phyloP scores from a whole-genome alignment of 1,139 yeast genomes.

The Blastobotrys indianensis region DNA sequence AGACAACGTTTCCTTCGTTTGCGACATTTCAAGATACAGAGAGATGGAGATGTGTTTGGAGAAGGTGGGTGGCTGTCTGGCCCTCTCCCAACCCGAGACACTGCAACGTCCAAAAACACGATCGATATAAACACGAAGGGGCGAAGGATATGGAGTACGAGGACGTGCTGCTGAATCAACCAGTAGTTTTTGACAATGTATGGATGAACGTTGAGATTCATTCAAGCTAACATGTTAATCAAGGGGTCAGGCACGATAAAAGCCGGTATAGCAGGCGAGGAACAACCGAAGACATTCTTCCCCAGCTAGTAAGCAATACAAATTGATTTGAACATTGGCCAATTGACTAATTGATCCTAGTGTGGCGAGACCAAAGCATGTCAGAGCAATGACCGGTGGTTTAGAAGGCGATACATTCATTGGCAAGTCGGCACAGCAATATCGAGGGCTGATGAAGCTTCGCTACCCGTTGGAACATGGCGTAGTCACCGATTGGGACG shows the following conservation, averaged over 20 bases:
- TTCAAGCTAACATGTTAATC: background rate
- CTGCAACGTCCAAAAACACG: constrained; percentile 1
- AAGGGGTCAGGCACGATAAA: constrained; percentile 81
- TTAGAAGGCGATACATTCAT: constrained; percentile 58
- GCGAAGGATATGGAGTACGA: constrained; percentile 31
- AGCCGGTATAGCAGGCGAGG: constrained; percentile 93
- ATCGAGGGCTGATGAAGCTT: constrained; percentile 67
- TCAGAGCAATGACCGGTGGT: constrained; percentile 80
- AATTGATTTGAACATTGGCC: background rate
- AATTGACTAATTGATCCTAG: constrained; percentile 28
- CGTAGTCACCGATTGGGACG: constrained; percentile 76
- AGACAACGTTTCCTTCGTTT: constrained; percentile 24
- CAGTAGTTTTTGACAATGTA: constrained; percentile 78
- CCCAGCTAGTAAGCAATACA: constrained; percentile 40
- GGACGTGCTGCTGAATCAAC: constrained; percentile 57
- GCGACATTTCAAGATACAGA: background rate
- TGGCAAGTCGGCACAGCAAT: constrained; percentile 67
- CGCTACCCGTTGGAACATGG: constrained; percentile 79
- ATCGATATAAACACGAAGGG: background rate
- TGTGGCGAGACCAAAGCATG: constrained; percentile 79
- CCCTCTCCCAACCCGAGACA: background rate
- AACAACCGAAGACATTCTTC: constrained; percentile 57
- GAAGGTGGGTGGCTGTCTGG: background rate
- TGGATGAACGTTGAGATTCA: constrained; percentile 10
- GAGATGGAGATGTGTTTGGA: too few species aligned